Percentiles rank a stretch among this genome's conserved stretches.
These are phyloP conservation scores for Phytophthora sp. DNA, from an alignment of 352 stramenopile genomes.

Conservation along the genomic window DNA sequence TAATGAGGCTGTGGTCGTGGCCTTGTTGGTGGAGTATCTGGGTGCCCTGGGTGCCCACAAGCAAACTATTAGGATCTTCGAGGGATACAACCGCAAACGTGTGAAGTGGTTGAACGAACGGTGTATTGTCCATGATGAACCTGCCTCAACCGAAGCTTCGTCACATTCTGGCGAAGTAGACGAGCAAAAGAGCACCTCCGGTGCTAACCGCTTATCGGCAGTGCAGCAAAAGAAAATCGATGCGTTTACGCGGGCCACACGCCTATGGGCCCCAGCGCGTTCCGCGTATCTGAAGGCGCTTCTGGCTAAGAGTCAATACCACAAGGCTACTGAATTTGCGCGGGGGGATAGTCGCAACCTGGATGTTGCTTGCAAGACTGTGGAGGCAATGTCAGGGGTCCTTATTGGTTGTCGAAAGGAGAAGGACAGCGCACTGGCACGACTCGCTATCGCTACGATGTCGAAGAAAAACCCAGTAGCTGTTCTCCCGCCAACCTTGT, in stretches of 20 bases:
- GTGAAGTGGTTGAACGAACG: constrained; percentile 5
- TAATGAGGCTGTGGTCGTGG: constrained; percentile 20
- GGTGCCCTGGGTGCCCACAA: neutral
- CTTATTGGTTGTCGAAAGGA: constrained; percentile 7
- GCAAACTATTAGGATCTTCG: constrained; percentile 6
- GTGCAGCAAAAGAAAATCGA: neutral
- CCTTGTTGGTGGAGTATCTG: constrained; percentile 9
- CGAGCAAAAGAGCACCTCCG: neutral
- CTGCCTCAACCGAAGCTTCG: neutral
- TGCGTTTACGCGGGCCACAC: neutral
- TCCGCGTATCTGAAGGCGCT: constrained; percentile 10
- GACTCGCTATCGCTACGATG: constrained; percentile 5
- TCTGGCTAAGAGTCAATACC: neutral
- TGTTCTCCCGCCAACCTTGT: neutral
- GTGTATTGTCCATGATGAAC: too few relatives aligned
- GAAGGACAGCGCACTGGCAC: constrained; percentile 4
- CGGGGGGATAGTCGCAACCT: constrained; percentile 5
- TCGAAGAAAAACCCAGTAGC: neutral
- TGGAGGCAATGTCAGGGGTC: neutral
- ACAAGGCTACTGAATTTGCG: neutral
- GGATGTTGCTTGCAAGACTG: neutral
- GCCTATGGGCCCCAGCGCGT: constrained; percentile 7
- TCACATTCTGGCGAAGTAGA: neutral
- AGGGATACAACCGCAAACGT: constrained; percentile 10
- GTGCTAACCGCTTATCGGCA: too few relatives aligned